Evolutionary conservation across 2,329 filamentous ascomycete genomes (phyloP), one percentile per base, ranked within the genome.

Genomic region (Clarireedia monteithiana): DNA sequence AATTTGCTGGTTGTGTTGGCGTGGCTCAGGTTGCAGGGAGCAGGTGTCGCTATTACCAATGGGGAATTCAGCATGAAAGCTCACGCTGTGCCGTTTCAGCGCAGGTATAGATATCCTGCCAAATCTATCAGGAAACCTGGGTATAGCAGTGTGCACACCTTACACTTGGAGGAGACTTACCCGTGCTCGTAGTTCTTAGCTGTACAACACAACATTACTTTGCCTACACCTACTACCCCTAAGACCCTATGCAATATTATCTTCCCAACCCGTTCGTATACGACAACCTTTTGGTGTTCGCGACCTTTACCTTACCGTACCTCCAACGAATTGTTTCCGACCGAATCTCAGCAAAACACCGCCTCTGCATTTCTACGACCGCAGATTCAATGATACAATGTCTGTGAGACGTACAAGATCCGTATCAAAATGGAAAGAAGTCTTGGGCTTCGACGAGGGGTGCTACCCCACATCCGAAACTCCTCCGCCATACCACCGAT

Each of bases 401-500:
- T 50, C 53, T 45, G 53, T 62, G 60, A 53, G 58, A 47, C 59
- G 64, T 6, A 58, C 59, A 48, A 60, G 58, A 44, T 64, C 64
- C 46, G 53, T 58, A 49, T 60, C 56, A 40, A 66, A 67, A 50
- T 67, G 64, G 64, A 67, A 66, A 59, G 62, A 66, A 44, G 64
- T 67, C 27, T 56, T 66, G 3, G 64, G 64, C n/a, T 66, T 66
- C 57, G 64, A 66, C 53, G 64, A 67, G 47, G 62, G 59, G 50
- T 36, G 52, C 48, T 39, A 48, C 53, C 47, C 44, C 55, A 34
- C 44, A 53, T 48, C 47, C 54, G 44, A 40, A 48, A 53, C 34
- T 47, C 47, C 54, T 53, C 49, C 54, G 36, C 49, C 48, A 46
- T 56, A 52, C 50, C 51, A 53, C 48, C 51, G 51, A 12, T 55